phyloP scores from a whole-genome alignment of 371 early-diverging fungal genomes.

The Mortierella sp. region DNA sequence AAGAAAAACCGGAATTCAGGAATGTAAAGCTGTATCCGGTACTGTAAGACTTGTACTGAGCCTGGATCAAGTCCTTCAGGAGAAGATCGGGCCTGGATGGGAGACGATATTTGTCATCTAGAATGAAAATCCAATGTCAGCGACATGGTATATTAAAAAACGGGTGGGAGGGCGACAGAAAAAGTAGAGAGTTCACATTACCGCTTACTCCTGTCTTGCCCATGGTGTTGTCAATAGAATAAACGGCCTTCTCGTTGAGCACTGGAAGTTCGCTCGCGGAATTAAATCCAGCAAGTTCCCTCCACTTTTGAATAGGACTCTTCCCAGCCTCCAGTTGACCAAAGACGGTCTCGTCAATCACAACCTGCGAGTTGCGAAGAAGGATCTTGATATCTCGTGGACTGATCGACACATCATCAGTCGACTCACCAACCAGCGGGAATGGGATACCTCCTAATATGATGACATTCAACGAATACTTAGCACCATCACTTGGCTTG shows the following conservation, averaged over 20 bases:
- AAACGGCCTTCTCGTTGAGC: slow-evolving; percentile 4
- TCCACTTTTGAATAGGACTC: slow-evolving; percentile 5
- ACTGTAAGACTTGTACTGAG: slow-evolving; percentile 14
- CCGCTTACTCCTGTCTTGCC: slow-evolving; percentile 13
- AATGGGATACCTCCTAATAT: slow-evolving; percentile 26
- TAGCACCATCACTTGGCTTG: no score
- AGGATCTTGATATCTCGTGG: slow-evolving; percentile 13
- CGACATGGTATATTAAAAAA: neutral
- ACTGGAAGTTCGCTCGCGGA: neutral
- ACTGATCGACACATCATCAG: neutral
- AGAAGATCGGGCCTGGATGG: slow-evolving; percentile 42
- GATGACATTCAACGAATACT: neutral
- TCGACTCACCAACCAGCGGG: slow-evolving; percentile 16
- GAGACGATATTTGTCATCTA: slow-evolving; percentile 29
- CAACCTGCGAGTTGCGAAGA: slow-evolving; percentile 23
- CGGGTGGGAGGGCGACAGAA: neutral
- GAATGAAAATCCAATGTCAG: neutral
- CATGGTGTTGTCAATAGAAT: slow-evolving; percentile 17
- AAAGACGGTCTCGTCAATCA: slow-evolving; percentile 37
- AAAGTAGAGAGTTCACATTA: slow-evolving; percentile 6
- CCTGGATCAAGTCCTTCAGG: slow-evolving; percentile 33
- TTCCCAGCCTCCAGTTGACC: neutral
- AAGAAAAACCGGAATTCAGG: slow-evolving; percentile 5
- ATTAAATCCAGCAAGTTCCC: slow-evolving; percentile 16
- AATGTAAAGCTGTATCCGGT: slow-evolving; percentile 7